Base-by-base conservation (phyloP, 805 yeast genomes). In the Debaryomyces prosopidis region DNA sequence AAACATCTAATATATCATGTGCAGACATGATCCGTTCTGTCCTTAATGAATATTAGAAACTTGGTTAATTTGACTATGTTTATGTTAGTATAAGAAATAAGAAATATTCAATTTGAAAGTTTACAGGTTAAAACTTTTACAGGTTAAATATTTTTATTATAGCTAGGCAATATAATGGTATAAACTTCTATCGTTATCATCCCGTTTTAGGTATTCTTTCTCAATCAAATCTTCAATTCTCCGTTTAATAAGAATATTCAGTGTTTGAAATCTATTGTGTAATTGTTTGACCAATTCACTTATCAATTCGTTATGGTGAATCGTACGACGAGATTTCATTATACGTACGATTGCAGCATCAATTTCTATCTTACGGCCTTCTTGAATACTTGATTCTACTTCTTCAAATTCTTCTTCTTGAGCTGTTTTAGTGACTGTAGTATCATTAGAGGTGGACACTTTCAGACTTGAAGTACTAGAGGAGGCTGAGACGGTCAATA, bases 331-430 rank as follows among this genome's bases (percentile, higher is more conserved):
- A 1, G 88, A 76, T 66, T 90, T 90, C 92, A 90, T 84, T n/a
- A 85, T 81, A 42, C 97, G 75, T 4, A 90, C 96, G 45, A 90
- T 78, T 0, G 95, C 94, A 1, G 97, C 96, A 59, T 88, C 94
- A 2, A 86, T 71, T 56, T 84, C 87, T 44, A 76, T 74, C 47
- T 80, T 75, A 46, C 96, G 73, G 4, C 89, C 81, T 52, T 79
- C 84, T 33, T 76, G 75, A 26, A 89, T 71, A 31, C 72, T 66
- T n/a, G 75, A 75, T 60, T 82, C 66, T 0, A 87, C 84, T 43
- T 75, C 75, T 14, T 68, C 66, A 9, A 77, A 64, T 52, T 83
- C 87, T 12, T 69, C 66, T 31, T 80, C 85, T 38, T 74, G 75
- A 49, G 80, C 89, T 1, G 60, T 45, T 32, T 46, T 49, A 2